These are phyloP conservation scores for Cyberlindnera amylophila DNA, from an alignment of 805 yeast species.

Conservation along the genomic window DNA sequence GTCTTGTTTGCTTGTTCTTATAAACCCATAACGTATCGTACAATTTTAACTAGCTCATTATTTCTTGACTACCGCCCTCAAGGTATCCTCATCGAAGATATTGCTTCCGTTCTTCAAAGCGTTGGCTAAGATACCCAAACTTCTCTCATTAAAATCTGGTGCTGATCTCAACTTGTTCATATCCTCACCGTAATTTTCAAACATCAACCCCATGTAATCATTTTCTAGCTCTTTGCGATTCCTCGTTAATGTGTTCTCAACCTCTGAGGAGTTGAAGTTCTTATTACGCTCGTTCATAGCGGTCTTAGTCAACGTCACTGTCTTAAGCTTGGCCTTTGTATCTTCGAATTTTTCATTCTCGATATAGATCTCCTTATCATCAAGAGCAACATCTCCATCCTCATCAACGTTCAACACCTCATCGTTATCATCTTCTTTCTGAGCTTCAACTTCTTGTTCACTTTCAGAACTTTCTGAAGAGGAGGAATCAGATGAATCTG, in stretches of 20 bases:
- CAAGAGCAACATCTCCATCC: constrained; percentile 27
- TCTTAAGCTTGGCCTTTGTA: constrained; percentile 18
- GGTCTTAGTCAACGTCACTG: constrained; percentile 31
- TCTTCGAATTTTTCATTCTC: constrained; percentile 14
- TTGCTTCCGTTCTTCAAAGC: constrained; percentile 23
- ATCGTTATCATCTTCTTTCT: constrained; percentile 3
- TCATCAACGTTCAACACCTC: constrained; percentile 10
- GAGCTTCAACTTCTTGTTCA: constrained; percentile 17
- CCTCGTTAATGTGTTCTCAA: constrained; percentile 28
- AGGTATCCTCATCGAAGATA: constrained; percentile 22
- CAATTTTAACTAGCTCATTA: constrained; percentile 1
- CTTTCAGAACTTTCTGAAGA: constrained; percentile 32
- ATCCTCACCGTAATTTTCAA: constrained; percentile 50
- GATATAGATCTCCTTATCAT: constrained; percentile 30
- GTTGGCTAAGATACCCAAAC: constrained; percentile 34
- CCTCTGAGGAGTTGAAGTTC: constrained; percentile 30
- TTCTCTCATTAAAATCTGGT: constrained; percentile 58
- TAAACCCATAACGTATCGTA: background rate
- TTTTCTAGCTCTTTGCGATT: constrained; percentile 40
- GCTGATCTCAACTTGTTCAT: constrained; percentile 40
- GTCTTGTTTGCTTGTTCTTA: background rate
- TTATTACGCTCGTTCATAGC: constrained; percentile 29
- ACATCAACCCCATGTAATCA: constrained; percentile 51
- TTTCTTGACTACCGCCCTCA: constrained; percentile 20
- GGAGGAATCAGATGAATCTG: constrained; percentile 47